Evolutionary conservation across 2,329 filamentous ascomycete genomes (phyloP).

Genomic region (Fusarium oligoseptatum): DNA sequence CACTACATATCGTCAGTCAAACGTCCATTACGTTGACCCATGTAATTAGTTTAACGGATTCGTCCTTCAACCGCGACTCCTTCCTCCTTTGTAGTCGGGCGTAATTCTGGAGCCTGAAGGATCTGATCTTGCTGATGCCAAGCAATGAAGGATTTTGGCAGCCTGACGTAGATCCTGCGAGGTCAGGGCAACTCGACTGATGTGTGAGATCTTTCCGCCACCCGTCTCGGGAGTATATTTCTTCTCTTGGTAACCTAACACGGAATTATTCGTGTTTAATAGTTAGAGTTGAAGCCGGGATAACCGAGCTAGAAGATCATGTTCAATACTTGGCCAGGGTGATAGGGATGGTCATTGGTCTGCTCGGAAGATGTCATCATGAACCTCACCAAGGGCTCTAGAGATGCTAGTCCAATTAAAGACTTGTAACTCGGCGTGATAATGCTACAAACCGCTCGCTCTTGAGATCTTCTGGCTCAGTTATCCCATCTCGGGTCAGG

Average conservation of each 20-base stretch:
- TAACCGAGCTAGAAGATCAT: too few relatives aligned
- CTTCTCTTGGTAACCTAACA: too few relatives aligned
- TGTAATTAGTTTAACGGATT: not conserved
- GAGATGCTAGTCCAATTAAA: too few relatives aligned
- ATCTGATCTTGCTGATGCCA: not conserved
- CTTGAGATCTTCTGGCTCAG: too few relatives aligned
- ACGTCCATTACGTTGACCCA: not conserved
- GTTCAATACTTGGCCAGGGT: not conserved
- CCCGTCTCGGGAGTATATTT: not conserved
- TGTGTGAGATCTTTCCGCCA: not conserved
- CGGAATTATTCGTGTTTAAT: too few relatives aligned
- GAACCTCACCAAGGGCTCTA: too few relatives aligned
- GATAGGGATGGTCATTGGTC: not conserved
- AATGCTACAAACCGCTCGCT: too few relatives aligned
- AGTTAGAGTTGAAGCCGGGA: too few relatives aligned
- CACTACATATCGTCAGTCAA: not conserved
- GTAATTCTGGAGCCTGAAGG: not conserved
- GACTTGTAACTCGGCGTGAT: too few relatives aligned
- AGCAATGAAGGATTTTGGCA: not conserved
- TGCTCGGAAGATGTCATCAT: too few relatives aligned
- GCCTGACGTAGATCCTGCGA: not conserved
- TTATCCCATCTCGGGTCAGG: too few relatives aligned
- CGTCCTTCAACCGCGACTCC: not conserved
- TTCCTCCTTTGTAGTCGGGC: not conserved
- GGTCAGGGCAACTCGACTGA: not conserved